phyloP scores from a whole-genome alignment of 2,329 filamentous ascomycete species.

The Emericellopsis cladophorae region DNA sequence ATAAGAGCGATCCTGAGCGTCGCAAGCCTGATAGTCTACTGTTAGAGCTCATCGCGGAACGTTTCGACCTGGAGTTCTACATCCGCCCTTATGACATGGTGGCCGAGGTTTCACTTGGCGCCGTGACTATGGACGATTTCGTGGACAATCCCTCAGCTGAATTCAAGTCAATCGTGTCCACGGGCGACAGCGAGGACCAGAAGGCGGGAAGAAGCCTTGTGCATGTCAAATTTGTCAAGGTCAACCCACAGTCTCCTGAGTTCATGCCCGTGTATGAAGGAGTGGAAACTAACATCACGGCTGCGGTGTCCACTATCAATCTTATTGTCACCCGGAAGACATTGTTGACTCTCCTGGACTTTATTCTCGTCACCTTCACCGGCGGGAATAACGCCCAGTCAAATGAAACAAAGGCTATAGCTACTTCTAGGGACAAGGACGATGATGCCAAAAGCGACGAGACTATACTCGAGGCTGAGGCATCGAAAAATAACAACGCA shows the following conservation, averaged over 20 bases:
- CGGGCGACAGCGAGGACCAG: constrained; percentile 58
- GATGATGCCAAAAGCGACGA: constrained; percentile 24
- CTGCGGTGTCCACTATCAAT: constrained; percentile 90
- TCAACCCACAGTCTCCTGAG: constrained; percentile 84
- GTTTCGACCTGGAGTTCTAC: constrained; percentile 79
- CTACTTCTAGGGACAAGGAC: constrained; percentile 10
- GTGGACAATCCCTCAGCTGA: constrained; percentile 80
- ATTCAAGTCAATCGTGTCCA: constrained; percentile 96
- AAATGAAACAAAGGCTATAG: constrained; percentile 19
- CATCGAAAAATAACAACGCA: constrained; percentile 22
- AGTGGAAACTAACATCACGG: constrained; percentile 84
- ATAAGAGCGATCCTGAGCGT: constrained; percentile 69
- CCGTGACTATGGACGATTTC: constrained; percentile 84
- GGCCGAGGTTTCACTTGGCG: constrained; percentile 78
- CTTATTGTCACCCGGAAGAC: constrained; percentile 89
- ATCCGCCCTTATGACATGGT: constrained; percentile 86
- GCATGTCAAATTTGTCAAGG: constrained; percentile 76
- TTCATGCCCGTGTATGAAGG: constrained; percentile 87
- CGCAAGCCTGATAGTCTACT: constrained; percentile 67
- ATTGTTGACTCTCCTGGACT: constrained; percentile 82
- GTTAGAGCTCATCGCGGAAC: constrained; percentile 82
- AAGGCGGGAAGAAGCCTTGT: constrained; percentile 72
- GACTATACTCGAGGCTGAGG: constrained; percentile 17
- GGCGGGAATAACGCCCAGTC: constrained; percentile 36
- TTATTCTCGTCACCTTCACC: constrained; percentile 85